Conservation (phyloP, 768 basidiomycete species). For the Leucocoprinus birnbaumii region DNA sequence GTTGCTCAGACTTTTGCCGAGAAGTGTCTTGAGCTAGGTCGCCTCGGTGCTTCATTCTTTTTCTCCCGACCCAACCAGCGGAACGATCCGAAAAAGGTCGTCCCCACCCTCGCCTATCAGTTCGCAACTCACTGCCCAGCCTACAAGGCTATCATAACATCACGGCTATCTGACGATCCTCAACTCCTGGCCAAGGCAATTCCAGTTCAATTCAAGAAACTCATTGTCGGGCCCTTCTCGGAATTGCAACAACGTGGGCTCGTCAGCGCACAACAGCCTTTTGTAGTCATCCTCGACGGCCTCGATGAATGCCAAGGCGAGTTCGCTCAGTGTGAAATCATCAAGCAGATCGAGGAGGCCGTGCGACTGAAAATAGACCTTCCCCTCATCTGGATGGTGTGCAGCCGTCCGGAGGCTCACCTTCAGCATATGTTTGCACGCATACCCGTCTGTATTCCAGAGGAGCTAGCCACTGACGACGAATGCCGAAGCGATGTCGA, state of each 20-base stretch:
- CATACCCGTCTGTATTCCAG: not conserved
- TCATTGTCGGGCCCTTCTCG: conserved; percentile 8
- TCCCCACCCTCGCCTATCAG: conserved; percentile 5
- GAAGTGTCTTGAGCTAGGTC: not conserved
- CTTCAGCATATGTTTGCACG: not conserved
- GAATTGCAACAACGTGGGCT: not conserved
- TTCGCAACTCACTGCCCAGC: not conserved
- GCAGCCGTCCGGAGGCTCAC: conserved; percentile 2
- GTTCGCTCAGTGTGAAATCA: not conserved
- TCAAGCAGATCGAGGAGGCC: not conserved
- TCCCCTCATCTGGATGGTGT: not conserved
- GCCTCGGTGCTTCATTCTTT: conserved; percentile 4
- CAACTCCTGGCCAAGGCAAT: not conserved
- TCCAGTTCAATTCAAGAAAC: not conserved
- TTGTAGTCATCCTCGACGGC: not conserved
- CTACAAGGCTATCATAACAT: not conserved
- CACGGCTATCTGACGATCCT: not conserved
- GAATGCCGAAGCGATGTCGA: not conserved
- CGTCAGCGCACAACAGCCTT: not conserved
- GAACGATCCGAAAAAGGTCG: not conserved
- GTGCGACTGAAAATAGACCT: not conserved
- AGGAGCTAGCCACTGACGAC: not conserved
- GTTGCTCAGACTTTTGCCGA: conserved; percentile 7
- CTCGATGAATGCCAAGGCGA: not conserved
- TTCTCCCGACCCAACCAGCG: not conserved